A percentile compares a stretch with the other conserved stretches of the same genome.
Conservation (phyloP, 345 rosid genomes). For the Leavenworthia alabamica region DNA sequence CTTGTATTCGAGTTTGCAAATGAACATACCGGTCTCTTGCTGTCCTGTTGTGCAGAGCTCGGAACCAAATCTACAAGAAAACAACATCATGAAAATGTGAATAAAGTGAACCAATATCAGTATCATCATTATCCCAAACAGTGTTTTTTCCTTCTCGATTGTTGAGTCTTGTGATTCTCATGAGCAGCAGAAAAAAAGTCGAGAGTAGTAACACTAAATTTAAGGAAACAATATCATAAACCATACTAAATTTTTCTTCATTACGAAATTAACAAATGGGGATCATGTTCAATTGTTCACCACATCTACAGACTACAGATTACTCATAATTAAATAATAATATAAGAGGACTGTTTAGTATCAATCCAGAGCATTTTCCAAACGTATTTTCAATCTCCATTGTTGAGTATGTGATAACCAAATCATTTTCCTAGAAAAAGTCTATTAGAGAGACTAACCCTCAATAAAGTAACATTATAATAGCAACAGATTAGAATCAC, state of each 20-base stretch:
- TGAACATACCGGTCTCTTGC: no score
- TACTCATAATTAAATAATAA: not conserved
- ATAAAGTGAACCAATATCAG: not conserved
- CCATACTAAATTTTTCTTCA: not conserved
- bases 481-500: not conserved
- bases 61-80: slow-evolving; percentile 8
- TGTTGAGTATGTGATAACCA: not conserved
- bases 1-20: no score
- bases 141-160: not conserved
- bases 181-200: no score
- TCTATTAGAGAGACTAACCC: not conserved
- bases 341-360: not conserved
- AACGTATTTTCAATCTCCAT: not conserved
- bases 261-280: not conserved
- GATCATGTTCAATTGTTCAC: no score
- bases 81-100: not conserved
- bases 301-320: no score
- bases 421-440: not conserved
- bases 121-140: not conserved
- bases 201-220: not conserved
- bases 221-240: not conserved
- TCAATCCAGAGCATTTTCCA: not conserved
- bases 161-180: not conserved
- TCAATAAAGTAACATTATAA: not conserved
- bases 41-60: not conserved